Conservation (phyloP, 441 rosid species). For the Gossypium davidsonii region DNA sequence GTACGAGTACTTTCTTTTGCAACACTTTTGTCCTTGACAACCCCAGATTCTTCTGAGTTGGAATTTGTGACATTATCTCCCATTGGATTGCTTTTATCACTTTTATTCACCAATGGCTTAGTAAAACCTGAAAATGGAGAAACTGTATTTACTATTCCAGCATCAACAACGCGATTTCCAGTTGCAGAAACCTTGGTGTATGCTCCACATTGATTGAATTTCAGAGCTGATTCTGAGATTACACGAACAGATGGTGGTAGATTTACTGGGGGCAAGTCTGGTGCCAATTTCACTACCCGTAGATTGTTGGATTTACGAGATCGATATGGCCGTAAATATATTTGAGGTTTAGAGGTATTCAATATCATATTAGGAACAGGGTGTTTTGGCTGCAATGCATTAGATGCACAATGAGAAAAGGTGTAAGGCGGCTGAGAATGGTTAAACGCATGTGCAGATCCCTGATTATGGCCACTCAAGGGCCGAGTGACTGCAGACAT, state of each 20-base stretch:
- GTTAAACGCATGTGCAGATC: slow-evolving; percentile 27
- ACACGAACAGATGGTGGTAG: slow-evolving; percentile 91
- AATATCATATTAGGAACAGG: slow-evolving; percentile 26
- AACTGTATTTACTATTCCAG: slow-evolving; percentile 32
- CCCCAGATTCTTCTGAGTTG: slow-evolving; percentile 33
- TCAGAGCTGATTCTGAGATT: slow-evolving; percentile 64
- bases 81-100: slow-evolving; percentile 28
- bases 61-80: slow-evolving; percentile 29
- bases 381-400: slow-evolving; percentile 21
- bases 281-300: slow-evolving; percentile 81
- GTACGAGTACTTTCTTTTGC: slow-evolving; percentile 40
- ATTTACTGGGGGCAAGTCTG: slow-evolving; percentile 87
- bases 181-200: slow-evolving; percentile 28
- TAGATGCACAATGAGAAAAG: slow-evolving; percentile 22
- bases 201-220: slow-evolving; percentile 36
- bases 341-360: slow-evolving; percentile 35
- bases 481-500: slow-evolving; percentile 28
- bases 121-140: slow-evolving; percentile 28
- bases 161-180: slow-evolving; percentile 25
- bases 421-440: slow-evolving; percentile 25
- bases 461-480: slow-evolving; percentile 27
- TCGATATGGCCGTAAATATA: slow-evolving; percentile 38
- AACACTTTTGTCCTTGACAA: slow-evolving; percentile 36
- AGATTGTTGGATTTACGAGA: slow-evolving; percentile 38
- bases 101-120: slow-evolving; percentile 20